A percentile compares a stretch with the other conserved stretches of the same genome.
Evolutionary conservation across 1,284 basidiomycete species (phyloP).

Genomic region (Bondarzewia mesenterica): DNA sequence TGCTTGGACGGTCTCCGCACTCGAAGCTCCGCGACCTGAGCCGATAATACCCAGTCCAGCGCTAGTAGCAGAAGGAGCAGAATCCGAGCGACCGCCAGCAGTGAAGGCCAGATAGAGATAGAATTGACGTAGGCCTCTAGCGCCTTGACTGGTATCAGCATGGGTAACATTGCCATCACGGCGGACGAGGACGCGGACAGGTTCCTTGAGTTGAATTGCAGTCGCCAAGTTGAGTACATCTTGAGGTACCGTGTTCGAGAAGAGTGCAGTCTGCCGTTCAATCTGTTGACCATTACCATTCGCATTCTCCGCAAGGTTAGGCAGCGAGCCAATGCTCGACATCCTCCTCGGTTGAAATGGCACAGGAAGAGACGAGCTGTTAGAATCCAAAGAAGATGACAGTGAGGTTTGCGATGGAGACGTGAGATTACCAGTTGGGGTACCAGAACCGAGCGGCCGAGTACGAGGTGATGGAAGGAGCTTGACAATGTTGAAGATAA

Average conservation of each 20-base stretch:
- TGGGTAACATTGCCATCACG: conserved; percentile 86
- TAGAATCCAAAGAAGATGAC: conserved; percentile 42
- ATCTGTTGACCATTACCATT: conserved; percentile 30
- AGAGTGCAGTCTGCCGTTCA: conserved; percentile 93
- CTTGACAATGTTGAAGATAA: conserved; percentile 88
- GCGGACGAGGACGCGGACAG: conserved; percentile 91
- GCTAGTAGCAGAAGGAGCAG: conserved; percentile 38
- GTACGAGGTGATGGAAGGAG: conserved; percentile 81
- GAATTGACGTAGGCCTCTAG: conserved; percentile 84
- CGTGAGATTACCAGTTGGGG: conserved; percentile 29
- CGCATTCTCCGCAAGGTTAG: conserved; percentile 26
- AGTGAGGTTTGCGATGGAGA: conserved; percentile 33
- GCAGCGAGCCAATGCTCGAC: conserved; percentile 44
- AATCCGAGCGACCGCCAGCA: conserved; percentile 67
- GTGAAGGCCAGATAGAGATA: conserved; percentile 91
- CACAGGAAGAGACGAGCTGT: conserved; percentile 39
- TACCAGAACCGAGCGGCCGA: conserved; percentile 40
- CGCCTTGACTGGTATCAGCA: conserved; percentile 60
- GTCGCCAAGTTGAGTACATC: conserved; percentile 89
- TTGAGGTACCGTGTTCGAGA: conserved; percentile 91
- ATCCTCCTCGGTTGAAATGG: conserved; percentile 49
- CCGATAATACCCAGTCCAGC: conserved; percentile 85
- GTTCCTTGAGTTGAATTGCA: conserved; percentile 85
- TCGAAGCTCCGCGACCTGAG: conserved; percentile 66
- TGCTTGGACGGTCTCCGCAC: conserved; percentile 80